Evolutionary conservation across 2,329 filamentous ascomycete species (phyloP).

Genomic region (Trichoderma simmonsii): DNA sequence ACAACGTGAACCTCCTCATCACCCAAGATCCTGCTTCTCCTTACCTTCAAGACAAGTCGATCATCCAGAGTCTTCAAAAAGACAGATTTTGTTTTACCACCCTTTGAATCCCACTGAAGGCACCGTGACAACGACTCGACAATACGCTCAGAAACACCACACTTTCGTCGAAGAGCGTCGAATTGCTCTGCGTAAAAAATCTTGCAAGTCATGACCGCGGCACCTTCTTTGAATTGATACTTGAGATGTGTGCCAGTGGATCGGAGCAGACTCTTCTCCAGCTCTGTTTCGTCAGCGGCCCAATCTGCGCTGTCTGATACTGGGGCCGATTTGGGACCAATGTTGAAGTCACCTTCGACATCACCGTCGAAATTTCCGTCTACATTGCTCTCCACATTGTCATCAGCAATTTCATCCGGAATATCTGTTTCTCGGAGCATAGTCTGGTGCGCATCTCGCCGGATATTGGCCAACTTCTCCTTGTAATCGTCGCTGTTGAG

Average conservation of each 20-base stretch:
- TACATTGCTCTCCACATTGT: constrained; percentile 41
- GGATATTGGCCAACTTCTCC: constrained; percentile 69
- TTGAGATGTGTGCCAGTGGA: constrained; percentile 89
- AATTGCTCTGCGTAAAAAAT: constrained; percentile 99
- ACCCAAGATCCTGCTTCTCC: neutral
- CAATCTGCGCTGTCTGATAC: constrained; percentile 38
- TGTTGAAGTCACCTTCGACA: constrained; percentile 29
- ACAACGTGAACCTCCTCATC: neutral
- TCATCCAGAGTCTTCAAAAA: constrained; percentile 97
- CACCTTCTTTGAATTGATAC: constrained; percentile 90
- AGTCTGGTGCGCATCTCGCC: constrained; percentile 46
- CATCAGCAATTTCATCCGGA: constrained; percentile 18
- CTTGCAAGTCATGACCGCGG: constrained; percentile 95
- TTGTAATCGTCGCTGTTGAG: constrained; percentile 85
- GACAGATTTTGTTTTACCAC: constrained; percentile 95
- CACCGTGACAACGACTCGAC: constrained; percentile 93
- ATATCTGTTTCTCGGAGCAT: constrained; percentile 38
- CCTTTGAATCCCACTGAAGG: constrained; percentile 96
- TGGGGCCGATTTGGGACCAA: constrained; percentile 30
- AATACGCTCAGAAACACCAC: constrained; percentile 88
- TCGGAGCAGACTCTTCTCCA: constrained; percentile 82
- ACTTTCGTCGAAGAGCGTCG: constrained; percentile 88
- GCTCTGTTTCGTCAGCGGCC: constrained; percentile 61
- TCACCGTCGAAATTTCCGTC: constrained; percentile 39
- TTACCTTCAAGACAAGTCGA: constrained; percentile 77